A percentile compares a stretch with the other conserved stretches of the same genome.
Conservation (phyloP, 2,329 filamentous ascomycete species). For the Penicillium fuscoglaucum region DNA sequence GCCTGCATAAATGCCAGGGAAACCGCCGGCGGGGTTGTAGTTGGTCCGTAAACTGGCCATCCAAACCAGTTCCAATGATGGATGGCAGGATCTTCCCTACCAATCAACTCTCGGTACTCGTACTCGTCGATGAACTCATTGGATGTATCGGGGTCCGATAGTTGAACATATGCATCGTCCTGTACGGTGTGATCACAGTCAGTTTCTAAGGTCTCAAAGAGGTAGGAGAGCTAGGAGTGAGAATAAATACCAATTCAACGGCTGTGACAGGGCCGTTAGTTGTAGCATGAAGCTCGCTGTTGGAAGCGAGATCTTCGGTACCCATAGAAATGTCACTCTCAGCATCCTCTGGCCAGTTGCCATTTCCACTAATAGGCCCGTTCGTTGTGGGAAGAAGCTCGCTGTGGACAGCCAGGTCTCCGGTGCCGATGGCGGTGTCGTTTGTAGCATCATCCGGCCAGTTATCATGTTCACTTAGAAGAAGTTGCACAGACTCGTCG, state of each 20-base stretch:
- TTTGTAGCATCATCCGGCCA: neutral
- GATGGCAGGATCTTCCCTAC: neutral
- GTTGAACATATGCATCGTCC: neutral
- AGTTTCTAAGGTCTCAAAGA: neutral
- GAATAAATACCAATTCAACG: neutral
- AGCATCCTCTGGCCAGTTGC: neutral
- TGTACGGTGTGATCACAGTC: neutral
- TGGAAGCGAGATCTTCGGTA: neutral
- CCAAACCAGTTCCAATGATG: constrained; percentile 1
- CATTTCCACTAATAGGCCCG: too few relatives aligned
- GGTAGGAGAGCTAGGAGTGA: neutral
- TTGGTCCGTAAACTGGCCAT: neutral
- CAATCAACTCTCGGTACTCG: neutral
- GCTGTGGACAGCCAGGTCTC: too few relatives aligned
- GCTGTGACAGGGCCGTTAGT: neutral
- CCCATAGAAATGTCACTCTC: neutral
- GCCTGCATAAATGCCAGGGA: neutral
- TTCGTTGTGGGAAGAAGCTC: neutral
- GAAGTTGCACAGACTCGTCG: neutral
- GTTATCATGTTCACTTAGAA: neutral
- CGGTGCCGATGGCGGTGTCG: neutral
- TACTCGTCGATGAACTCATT: neutral
- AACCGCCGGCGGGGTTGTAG: neutral
- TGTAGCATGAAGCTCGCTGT: too few relatives aligned
- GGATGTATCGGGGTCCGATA: neutral